Evolutionary conservation across 257 asterid genomes (phyloP), one percentile per base, ranked within the genome.

Genomic region (Avicennia marina): DNA sequence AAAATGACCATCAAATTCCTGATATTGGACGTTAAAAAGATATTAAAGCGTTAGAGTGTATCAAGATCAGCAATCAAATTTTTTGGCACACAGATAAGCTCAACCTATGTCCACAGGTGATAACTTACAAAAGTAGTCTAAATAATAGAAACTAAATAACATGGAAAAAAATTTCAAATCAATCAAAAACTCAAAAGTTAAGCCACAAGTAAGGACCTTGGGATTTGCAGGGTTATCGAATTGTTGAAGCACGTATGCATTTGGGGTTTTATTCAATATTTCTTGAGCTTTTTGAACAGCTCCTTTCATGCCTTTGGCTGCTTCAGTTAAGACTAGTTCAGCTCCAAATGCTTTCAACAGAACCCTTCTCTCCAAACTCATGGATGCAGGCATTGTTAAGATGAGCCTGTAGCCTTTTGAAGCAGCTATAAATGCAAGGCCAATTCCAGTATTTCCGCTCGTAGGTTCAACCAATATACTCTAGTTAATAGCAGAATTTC

Each of bases 361-460:
- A 59, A 93, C 96, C 79, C 97, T 84, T 81, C 99, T 89, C 74
- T 93, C 99, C 58, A 89, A 91, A 86, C 97, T 93, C 97, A 93
- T 93, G 72, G 99, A 93, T 19, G 99, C 87, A n/a, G 99, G 99
- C 99, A 93, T 88, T 6, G 99, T 89, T 75, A 93, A 67, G 73
- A 93, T 93, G 71, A 93, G 96, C 76, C 86, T 93, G 76, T 93
- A 93, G 72, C 97, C 97, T 76, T 72, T 89, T 51, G 97, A 83
- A 63, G 99, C 99, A 68, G 99, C 99, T 55, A 93, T 89, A 70
- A 93, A 93, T 56, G 99, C 96, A 34, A 93, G 95, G 40, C 97
- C 99, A 44, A 93, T 93, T 63, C 97, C 99, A 34, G 99, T 93
- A 74, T 93, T 93, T 38, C 99, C 99, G 82, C 99, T 93, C 7